Evolutionary conservation across 139 green algal genomes (phyloP).

Genomic region (Chlorella sorokiniana): DNA sequence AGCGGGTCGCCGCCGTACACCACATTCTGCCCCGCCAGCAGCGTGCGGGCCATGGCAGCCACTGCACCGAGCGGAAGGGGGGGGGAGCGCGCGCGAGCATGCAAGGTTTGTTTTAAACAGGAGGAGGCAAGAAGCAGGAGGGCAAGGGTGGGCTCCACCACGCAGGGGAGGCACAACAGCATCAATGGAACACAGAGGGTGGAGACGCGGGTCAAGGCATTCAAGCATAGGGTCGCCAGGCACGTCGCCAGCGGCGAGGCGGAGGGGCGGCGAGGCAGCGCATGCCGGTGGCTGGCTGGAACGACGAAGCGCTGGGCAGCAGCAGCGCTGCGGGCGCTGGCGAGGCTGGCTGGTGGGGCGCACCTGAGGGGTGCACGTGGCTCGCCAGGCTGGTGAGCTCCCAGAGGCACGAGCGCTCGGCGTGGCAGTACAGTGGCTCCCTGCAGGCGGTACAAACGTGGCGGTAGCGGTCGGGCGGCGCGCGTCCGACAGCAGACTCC

Average conservation of each 20-base stretch:
- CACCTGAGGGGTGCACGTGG: constrained; percentile 88
- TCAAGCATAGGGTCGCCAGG: too few relatives aligned
- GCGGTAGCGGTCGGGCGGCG: too few relatives aligned
- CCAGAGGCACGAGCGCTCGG: constrained; percentile 86
- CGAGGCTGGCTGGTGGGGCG: too few relatives aligned
- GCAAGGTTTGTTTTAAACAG: background rate
- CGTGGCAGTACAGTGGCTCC: constrained; percentile 76
- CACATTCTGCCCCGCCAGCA: constrained; percentile 81
- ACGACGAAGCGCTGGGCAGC: too few relatives aligned
- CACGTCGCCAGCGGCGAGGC: too few relatives aligned
- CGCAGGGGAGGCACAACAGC: background rate
- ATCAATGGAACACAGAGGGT: background rate
- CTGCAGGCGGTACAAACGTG: too few relatives aligned
- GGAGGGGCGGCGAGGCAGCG: too few relatives aligned
- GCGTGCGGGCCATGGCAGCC: constrained; percentile 80
- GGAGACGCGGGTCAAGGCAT: too few relatives aligned
- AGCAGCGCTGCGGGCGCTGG: too few relatives aligned
- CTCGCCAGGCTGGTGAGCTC: constrained; percentile 83
- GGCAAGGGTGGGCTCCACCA: background rate
- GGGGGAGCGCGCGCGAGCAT: background rate
- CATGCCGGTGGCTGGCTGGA: too few relatives aligned
- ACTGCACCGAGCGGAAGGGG: background rate
- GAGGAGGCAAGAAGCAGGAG: background rate
- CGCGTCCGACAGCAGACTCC: too few relatives aligned
- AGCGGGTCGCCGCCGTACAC: constrained; percentile 92